A percentile compares a stretch with the other conserved stretches of the same genome.
Evolutionary conservation across 2,329 filamentous ascomycete genomes (phyloP).

Genomic region (Cladosporium sp.): DNA sequence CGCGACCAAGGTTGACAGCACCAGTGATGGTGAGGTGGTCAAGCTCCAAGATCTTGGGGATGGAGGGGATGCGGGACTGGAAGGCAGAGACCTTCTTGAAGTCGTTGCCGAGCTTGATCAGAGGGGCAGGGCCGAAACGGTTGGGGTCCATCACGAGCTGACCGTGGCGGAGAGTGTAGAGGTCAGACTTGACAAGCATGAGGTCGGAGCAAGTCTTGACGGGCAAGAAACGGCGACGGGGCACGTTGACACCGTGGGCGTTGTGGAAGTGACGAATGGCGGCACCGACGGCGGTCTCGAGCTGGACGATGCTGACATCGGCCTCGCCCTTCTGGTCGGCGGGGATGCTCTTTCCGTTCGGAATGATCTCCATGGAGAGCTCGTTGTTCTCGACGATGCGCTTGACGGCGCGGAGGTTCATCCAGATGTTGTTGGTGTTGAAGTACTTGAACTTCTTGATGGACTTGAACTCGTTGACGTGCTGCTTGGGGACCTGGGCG

Average conservation of each 20-base stretch:
- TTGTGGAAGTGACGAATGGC: conserved; percentile 99
- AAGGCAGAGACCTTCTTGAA: conserved; percentile 99
- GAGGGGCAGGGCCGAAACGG: conserved; percentile 91
- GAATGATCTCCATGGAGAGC: conserved; percentile 99
- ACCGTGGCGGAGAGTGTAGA: conserved; percentile 98
- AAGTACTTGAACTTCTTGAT: conserved; percentile 99
- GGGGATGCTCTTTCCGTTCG: conserved; percentile 97
- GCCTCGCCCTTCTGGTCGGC: conserved; percentile 99
- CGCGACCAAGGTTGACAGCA: conserved; percentile 92
- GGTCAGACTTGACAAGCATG: conserved; percentile 99
- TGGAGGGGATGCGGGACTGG: conserved; percentile 81
- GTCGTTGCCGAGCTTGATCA: conserved; percentile 98
- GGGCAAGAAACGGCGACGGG: conserved; percentile 94
- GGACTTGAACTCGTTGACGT: conserved; percentile 99
- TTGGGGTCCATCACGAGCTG: conserved; percentile 95
- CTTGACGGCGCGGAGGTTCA: conserved; percentile 97
- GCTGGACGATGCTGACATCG: conserved; percentile 94
- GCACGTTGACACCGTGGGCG: conserved; percentile 98
- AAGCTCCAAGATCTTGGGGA: conserved; percentile 87
- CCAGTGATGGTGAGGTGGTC: conserved; percentile 97
- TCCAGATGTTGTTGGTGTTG: conserved; percentile 99
- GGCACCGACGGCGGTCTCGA: conserved; percentile 97
- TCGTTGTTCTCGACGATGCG: conserved; percentile 98
- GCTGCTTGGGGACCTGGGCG: conserved; percentile 98
- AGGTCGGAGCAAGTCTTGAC: conserved; percentile 99